Base-by-base conservation (phyloP, 2,329 filamentous ascomycete species). In the Beauveria pseudobassiana region DNA sequence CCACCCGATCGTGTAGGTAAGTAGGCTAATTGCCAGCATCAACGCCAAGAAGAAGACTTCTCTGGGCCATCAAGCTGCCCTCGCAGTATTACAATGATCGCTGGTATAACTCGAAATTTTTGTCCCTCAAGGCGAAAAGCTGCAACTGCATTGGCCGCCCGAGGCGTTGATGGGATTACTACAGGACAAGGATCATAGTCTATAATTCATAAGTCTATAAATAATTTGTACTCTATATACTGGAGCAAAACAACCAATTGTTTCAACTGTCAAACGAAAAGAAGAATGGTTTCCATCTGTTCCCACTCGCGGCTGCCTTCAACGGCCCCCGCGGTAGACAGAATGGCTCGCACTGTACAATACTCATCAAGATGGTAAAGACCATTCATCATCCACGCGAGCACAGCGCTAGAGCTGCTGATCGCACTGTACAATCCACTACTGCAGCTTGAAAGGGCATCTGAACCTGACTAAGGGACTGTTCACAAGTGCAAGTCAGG, bases 401-500 rank as follows among this genome's bases (percentile, higher is more conserved):
- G 40, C 18, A 56, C 42, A 46, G 42, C 40, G n/a, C 22, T 42
- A 24, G 53, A 14, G 53, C 40, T 24, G n/a, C 38, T 43, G 57
- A 51, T 52, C 57, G 57, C 57, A 59, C 57, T 59, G 57, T 59
- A 59, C 48, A 38, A 43, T 50, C 57, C 48, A 51, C 57, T 51
- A 34, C 26, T 59, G 48, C 57, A 59, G 34, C 34, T 38, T 16
- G 34, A 5, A 38, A 59, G 57, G 46, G 57, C 55, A 8, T 50
- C 46, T 38, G 30, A 48, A 48, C 48, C 38, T 40, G 38, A 52
- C 48, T 49, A 45, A 30, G 18, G 4, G 6, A 30, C 20, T 59
- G 26, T 50, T 50, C 22, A 18, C 26, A 46, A 22, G 34, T 42
- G 30, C 28, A 48, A 52, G 48, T 30, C 34, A 45, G 57, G 57